Conservation (phyloP, 257 asterid genomes). For the Nicotiana obtusifolia region DNA sequence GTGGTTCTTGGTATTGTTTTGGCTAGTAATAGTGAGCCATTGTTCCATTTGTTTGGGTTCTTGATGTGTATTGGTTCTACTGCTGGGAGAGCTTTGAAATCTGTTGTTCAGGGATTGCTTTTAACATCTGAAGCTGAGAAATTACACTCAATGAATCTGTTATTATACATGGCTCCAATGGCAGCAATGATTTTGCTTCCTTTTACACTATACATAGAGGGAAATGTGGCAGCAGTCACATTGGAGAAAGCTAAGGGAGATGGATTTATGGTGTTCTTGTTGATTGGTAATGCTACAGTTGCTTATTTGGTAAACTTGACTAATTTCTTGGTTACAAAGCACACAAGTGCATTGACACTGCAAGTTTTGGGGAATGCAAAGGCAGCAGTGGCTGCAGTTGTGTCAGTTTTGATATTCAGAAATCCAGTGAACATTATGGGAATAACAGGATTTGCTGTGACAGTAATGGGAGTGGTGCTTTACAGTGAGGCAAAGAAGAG, state of each 20-base stretch:
- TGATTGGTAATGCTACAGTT: constrained; percentile 70
- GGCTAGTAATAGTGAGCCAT: constrained; percentile 92
- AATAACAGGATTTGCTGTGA: constrained; percentile 75
- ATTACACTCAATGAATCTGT: constrained; percentile 86
- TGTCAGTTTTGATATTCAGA: constrained; percentile 84
- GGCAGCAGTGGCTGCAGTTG: constrained; percentile 94
- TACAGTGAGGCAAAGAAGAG: constrained; percentile 97
- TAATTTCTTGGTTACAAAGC: constrained; percentile 86
- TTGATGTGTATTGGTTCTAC: constrained; percentile 82
- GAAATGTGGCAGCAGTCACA: constrained; percentile 62
- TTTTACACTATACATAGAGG: constrained; percentile 74
- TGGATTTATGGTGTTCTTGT: constrained; percentile 57
- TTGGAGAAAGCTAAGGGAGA: constrained; percentile 60
- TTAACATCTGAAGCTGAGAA: constrained; percentile 83
- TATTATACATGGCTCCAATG: constrained; percentile 97
- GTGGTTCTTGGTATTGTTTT: constrained; percentile 87
- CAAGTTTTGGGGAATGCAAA: constrained; percentile 96
- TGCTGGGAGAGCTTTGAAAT: constrained; percentile 88
- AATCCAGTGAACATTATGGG: constrained; percentile 98
- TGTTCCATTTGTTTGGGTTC: constrained; percentile 82
- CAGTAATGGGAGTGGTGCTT: constrained; percentile 91
- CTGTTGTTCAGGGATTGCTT: constrained; percentile 84
- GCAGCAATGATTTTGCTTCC: constrained; percentile 81
- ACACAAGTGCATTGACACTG: constrained; percentile 83
- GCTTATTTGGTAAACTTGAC: constrained; percentile 91